Conservation (phyloP, 306 rosid genomes). For the Mucuna pruriens region DNA sequence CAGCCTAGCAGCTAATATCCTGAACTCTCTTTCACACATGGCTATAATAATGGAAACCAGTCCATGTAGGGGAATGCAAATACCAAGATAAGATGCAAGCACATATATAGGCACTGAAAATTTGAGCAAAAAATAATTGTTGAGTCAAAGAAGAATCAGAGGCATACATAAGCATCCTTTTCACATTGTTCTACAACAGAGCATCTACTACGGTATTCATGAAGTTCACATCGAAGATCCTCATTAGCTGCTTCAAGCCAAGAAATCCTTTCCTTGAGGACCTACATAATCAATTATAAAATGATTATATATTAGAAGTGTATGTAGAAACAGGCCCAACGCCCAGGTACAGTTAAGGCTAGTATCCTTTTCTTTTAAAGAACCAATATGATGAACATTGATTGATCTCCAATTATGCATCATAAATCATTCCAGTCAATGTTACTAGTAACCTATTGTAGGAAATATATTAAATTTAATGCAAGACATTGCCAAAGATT, state of each 20-base stretch:
- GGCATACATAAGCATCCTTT: constrained; percentile 71
- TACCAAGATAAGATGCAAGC: constrained; percentile 29
- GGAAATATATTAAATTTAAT: constrained; percentile 17
- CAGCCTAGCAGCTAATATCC: constrained; percentile 27
- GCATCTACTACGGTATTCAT: constrained; percentile 77
- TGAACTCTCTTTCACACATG: not conserved
- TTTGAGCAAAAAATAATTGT: not conserved
- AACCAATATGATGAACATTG: constrained; percentile 17
- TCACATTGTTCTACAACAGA: constrained; percentile 61
- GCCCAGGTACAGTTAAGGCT: not conserved
- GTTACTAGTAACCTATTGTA: not conserved
- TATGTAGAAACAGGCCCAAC: not conserved
- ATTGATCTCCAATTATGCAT: constrained; percentile 27
- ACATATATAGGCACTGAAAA: constrained; percentile 26
- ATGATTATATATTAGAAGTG: constrained; percentile 28
- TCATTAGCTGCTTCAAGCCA: constrained; percentile 98
- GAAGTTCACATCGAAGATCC: constrained; percentile 91
- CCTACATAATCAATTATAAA: constrained; percentile 50
- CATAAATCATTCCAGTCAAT: constrained; percentile 13
- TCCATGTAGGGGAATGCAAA: constrained; percentile 9
- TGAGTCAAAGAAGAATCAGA: constrained; percentile 35
- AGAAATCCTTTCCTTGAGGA: constrained; percentile 89
- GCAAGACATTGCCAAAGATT: constrained; percentile 27
- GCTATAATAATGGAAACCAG: not conserved
- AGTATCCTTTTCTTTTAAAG: constrained; percentile 11